Percentiles rank a stretch among this genome's conserved stretches.
These are phyloP conservation scores for Pichia eremophila DNA, from an alignment of 805 yeast genomes.

Conservation along the genomic window DNA sequence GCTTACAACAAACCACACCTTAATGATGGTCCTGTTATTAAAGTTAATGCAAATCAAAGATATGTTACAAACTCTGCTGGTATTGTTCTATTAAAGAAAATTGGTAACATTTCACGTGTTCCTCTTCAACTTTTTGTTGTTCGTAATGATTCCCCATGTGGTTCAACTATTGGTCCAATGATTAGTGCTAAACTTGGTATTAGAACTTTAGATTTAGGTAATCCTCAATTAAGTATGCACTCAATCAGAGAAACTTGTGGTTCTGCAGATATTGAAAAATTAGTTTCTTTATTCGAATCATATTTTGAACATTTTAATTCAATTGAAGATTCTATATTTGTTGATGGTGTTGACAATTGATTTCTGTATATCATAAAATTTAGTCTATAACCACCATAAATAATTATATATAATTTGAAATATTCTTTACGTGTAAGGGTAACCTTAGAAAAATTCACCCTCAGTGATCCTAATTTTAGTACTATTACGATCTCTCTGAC, in stretches of 20 bases:
- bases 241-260: constrained; percentile 91
- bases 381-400: too few relatives aligned
- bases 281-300: constrained; percentile 51
- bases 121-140: constrained; percentile 92
- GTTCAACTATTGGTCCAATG: constrained; percentile 94
- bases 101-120: constrained; percentile 59
- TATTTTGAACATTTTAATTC: constrained; percentile 42
- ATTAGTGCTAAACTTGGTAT: constrained; percentile 80
- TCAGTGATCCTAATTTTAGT: too few relatives aligned
- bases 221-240: constrained; percentile 90
- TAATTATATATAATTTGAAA: too few relatives aligned
- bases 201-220: constrained; percentile 82
- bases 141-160: constrained; percentile 88
- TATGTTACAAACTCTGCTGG: constrained; percentile 93
- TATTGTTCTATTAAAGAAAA: constrained; percentile 60
- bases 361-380: too few relatives aligned
- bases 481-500: too few relatives aligned
- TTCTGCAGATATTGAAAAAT: constrained; percentile 55
- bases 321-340: constrained; percentile 27
- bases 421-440: too few relatives aligned
- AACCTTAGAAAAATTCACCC: too few relatives aligned
- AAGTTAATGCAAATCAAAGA: constrained; percentile 89
- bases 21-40: constrained; percentile 87
- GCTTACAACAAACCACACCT: constrained; percentile 66
- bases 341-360: constrained; percentile 1